Evolutionary conservation across 257 asterid species (phyloP).

Genomic region (Solanum medicagineum): DNA sequence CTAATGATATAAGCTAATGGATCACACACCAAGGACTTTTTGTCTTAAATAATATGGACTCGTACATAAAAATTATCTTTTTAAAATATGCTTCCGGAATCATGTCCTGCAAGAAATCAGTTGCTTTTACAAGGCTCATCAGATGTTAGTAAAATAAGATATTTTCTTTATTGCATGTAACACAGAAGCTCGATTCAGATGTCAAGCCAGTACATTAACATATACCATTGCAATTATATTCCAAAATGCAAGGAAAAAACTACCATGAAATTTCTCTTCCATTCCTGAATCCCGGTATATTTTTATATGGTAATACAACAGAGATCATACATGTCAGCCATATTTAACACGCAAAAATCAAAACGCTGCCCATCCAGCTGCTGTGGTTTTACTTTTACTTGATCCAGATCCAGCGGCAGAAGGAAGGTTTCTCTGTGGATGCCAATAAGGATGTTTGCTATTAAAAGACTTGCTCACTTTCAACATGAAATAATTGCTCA

Average conservation of each 20-base stretch:
- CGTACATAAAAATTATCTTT: background rate
- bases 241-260: background rate
- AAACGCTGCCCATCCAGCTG: conserved; percentile 99
- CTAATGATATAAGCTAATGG: background rate
- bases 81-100: background rate
- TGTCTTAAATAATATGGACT: background rate
- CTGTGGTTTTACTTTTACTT: conserved; percentile 47
- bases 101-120: background rate
- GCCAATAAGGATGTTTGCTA: background rate
- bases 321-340: conserved; percentile 12
- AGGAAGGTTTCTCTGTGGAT: conserved; percentile 79
- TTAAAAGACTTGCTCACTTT: background rate
- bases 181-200: background rate
- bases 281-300: conserved; percentile 4
- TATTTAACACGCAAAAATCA: conserved; percentile 16
- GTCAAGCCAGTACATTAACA: background rate
- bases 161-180: background rate
- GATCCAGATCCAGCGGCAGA: conserved; percentile 47
- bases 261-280: background rate
- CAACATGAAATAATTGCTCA: background rate
- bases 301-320: conserved; percentile 33
- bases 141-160: background rate
- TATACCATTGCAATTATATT: background rate
- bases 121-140: background rate
- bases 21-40: background rate